Percentiles rank a stretch among this genome's conserved stretches.
phyloP scores from a whole-genome alignment of 2,329 filamentous ascomycete species.

The Fusarium piperis region DNA sequence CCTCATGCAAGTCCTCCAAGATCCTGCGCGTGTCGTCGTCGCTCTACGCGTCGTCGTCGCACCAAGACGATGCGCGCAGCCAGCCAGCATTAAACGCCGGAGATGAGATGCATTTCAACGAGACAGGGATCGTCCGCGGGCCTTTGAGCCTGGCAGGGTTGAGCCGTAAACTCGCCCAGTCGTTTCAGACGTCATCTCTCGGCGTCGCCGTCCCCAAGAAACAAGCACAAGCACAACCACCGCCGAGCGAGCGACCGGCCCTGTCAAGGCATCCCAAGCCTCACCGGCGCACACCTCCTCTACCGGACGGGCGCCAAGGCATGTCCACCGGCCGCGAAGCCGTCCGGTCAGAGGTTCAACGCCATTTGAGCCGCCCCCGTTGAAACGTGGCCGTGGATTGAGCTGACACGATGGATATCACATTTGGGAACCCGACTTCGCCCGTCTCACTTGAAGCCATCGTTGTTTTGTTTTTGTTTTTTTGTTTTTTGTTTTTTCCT shows the following conservation, averaged over 20 bases:
- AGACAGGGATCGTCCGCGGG: constrained; percentile 41
- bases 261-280: not conserved
- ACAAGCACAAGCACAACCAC: constrained; percentile 8
- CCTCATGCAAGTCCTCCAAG: not conserved
- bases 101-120: constrained; percentile 39
- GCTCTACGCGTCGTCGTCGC: not conserved
- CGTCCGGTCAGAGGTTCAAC: not conserved
- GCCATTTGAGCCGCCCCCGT: not conserved
- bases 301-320: not conserved
- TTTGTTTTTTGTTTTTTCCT: constrained; percentile 9
- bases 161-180: constrained; percentile 15
- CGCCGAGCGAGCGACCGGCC: not conserved
- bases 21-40: not conserved
- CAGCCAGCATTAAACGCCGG: constrained; percentile 35
- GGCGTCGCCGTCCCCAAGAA: constrained; percentile 35
- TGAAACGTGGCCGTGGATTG: not conserved
- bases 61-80: constrained; percentile 5
- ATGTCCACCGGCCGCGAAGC: not conserved
- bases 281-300: not conserved
- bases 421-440: not conserved
- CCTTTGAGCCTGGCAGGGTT: constrained; percentile 42
- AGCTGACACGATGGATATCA: not conserved
- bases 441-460: constrained; percentile 2
- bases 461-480: not conserved
- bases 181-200: constrained; percentile 43